Base-by-base conservation (phyloP, 1,139 yeast species). In the Scheffersomyces parashehatae region DNA sequence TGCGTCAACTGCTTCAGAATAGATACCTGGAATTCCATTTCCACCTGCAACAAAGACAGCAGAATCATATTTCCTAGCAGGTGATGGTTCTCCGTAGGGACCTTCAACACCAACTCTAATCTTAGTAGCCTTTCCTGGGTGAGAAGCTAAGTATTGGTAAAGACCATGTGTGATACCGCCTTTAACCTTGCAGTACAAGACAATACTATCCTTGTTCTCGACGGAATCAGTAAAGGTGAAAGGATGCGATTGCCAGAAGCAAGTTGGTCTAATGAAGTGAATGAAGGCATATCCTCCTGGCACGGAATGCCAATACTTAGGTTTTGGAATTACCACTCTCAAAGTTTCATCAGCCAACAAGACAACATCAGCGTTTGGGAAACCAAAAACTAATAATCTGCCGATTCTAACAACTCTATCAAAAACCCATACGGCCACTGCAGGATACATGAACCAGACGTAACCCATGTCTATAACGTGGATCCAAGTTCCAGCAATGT, bases 231-330 rank as follows among this genome's bases (percentile, higher is more conserved):
- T 58, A 44, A 66, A 68, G 0, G 76, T 68, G 48, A 72, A 72
- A 7, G 77, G 77, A 52, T 72, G 77, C 2, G 75, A 68, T 50
- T 72, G 77, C 73, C 73, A 72, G 52, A 71, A 72, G 44, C 48
- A 40, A 12, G 58, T 43, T 5, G 65, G 65, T 37, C 60, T 59
- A 31, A 51, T 33, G 41, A 59, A 56, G 34, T 54, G 48, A 10
- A 58, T 47, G 38, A 48, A 58, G 1, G 56, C 61, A 37, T 55
- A 55, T 3, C 62, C 63, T 2, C 63, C 62, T 11, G 58, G 55
- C 20, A 49, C 43, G 1, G 58, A 47, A 12, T 45, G 45, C 62
- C 62, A 58, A 43, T 48, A 43, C 5, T 41, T 39, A 1, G 59
- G 59, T n/a, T 38, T 50, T 2, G 56, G 54, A 2, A 56, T 49